Evolutionary conservation across 2,329 filamentous ascomycete species (phyloP).

Genomic region (Cercospora sojina): DNA sequence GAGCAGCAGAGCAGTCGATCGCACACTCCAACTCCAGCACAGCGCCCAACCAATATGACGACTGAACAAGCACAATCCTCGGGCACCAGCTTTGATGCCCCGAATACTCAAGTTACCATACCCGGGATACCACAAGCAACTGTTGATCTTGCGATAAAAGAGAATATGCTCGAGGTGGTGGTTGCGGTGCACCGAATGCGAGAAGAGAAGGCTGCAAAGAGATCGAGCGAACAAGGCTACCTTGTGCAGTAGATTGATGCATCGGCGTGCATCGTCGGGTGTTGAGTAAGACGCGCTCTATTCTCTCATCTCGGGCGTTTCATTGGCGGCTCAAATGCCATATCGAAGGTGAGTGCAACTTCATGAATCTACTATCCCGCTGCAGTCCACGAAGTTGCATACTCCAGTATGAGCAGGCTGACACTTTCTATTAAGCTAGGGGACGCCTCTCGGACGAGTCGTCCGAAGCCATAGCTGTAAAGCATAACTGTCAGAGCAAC

Average conservation of each 20-base stretch:
- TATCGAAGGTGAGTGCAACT: not conserved
- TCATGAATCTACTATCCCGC: not conserved
- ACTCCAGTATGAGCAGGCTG: not conserved
- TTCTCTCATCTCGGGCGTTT: not conserved
- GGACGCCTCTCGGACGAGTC: not conserved
- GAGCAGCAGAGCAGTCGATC: not conserved
- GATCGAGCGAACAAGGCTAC: not conserved
- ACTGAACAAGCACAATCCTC: not conserved
- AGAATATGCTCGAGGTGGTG: not conserved
- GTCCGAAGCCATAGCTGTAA: not conserved
- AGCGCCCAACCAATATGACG: not conserved
- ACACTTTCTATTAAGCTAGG: not conserved
- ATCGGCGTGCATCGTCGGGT: not conserved
- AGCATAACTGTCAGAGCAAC: not conserved
- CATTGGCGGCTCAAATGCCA: not conserved
- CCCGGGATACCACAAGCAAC: not conserved
- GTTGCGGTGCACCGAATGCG: not conserved
- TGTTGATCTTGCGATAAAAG: not conserved
- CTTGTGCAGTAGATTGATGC: not conserved
- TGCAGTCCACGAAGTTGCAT: not conserved
- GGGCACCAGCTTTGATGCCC: not conserved
- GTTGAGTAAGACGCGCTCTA: not conserved
- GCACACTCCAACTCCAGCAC: not conserved
- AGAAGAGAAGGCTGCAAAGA: not conserved
- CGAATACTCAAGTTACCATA: not conserved